Base-by-base conservation (phyloP, 148 eudicot genomes). In the Chenopodium berlandieri region DNA sequence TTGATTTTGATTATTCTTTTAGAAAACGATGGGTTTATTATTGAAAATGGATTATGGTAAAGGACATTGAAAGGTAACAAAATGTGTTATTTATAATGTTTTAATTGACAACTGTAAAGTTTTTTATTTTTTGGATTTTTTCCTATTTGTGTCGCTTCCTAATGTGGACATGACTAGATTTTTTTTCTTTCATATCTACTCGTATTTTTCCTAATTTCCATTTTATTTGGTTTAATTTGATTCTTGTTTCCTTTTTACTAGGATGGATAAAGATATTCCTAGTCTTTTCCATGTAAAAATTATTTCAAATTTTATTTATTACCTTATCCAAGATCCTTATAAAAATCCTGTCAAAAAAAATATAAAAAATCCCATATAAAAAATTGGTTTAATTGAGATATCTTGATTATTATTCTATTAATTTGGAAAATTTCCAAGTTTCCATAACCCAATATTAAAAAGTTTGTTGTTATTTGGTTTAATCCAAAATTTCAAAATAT, bases 91-190 rank as follows among this genome's bases (percentile, higher is more conserved):
- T 0, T 66, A 67, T 50, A 68, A n/a, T n/a, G 17, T 73, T 80
- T 50, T 66, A 52, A 30, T 7, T 44, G 80, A 70, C 84, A 82
- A 71, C 71, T 76, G 69, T 56, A 10, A 37, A 54, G 70, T 56
- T 50, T 47, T 69, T 47, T 71, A 52, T 44, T 56, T 75, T 81
- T 52, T 78, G 14, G 12, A 75, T 56, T 76, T 56, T 44, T 68
- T 16, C 25, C 31, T 46, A 7, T 32, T 8, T 81, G 4, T 75
- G 44, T 65, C 48, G 63, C 32, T 14, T 40, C 12, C 63, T 44
- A 10, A 22, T 66, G 79, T 75, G 40, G 50, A 60, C 66, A 62
- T 77, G 71, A 78, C 64, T 80, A 80, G 76, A 80, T 71, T 71
- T 80, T 80, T 4, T 64, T 32, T 58, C 47, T 62, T 20, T 44